A percentile compares a stretch with the other conserved stretches of the same genome.
phyloP scores from a whole-genome alignment of 768 basidiomycete species.

The Collybiopsis confluens region DNA sequence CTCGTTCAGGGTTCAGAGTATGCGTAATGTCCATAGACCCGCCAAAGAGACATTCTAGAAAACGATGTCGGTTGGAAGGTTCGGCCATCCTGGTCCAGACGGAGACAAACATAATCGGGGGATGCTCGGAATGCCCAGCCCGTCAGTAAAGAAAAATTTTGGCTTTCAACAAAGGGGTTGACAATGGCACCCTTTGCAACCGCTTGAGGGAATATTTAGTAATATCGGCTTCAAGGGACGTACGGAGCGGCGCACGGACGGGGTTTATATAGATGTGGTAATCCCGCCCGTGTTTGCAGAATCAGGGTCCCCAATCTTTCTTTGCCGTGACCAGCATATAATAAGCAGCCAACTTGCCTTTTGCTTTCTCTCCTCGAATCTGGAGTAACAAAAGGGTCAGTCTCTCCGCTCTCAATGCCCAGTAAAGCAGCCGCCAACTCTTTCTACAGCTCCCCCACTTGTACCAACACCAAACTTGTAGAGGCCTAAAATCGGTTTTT shows the following conservation, averaged over 20 bases:
- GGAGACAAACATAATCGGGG: no score
- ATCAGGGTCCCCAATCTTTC: conserved; percentile 5
- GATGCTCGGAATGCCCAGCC: no score
- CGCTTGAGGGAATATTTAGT: neutral
- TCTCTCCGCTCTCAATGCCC: conserved; percentile 11
- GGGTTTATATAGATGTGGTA: conserved; percentile 1
- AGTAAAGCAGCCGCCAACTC: conserved; percentile 14
- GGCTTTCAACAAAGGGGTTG: no score
- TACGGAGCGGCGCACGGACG: neutral
- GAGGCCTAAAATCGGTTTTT: conserved; percentile 72
- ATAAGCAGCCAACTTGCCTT: conserved; percentile 5
- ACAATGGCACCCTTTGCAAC: neutral
- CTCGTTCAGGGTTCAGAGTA: neutral
- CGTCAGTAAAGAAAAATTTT: no score
- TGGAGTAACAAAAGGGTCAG: conserved; percentile 48
- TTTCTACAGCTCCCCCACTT: conserved; percentile 50
- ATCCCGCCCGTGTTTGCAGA: neutral
- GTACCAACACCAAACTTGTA: conserved; percentile 72
- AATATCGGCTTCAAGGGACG: conserved; percentile 1
- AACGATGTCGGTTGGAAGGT: neutral
- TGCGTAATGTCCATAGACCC: neutral
- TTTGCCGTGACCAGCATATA: conserved; percentile 10
- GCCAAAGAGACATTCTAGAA: neutral
- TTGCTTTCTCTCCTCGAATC: conserved; percentile 18
- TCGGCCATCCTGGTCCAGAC: no score